Percentiles rank a stretch among this genome's conserved stretches.
Evolutionary conservation across 129 eudicot species (phyloP).

Genomic region (Dittrichia graveolens): DNA sequence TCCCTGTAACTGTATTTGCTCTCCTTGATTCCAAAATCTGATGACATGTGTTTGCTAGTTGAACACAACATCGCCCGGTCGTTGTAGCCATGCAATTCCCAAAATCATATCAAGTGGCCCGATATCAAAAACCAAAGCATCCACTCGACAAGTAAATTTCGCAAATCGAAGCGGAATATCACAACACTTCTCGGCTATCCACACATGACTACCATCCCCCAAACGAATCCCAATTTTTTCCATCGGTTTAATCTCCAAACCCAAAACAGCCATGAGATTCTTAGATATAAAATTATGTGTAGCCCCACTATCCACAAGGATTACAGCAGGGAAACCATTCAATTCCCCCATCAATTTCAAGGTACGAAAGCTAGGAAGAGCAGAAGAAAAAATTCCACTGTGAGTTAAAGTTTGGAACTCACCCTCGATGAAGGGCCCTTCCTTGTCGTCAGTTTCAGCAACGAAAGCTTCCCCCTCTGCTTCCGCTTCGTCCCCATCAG

Average conservation of each 20-base stretch:
- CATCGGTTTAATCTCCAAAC: not conserved
- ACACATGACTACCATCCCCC: not conserved
- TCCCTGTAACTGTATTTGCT: not conserved
- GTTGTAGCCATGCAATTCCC: not conserved
- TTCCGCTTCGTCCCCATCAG: not conserved
- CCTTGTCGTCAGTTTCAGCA: not conserved
- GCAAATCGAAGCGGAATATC: not conserved
- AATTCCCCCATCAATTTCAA: not conserved
- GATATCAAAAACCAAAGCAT: not conserved
- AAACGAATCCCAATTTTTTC: not conserved
- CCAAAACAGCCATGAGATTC: not conserved
- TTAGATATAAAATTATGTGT: not conserved
- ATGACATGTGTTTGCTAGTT: not conserved
- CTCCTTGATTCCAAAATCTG: not conserved
- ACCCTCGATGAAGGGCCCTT: not conserved
- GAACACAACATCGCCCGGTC: not conserved
- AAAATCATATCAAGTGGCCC: not conserved
- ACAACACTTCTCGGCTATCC: not conserved
- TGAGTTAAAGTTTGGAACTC: not conserved
- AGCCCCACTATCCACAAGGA: slow-evolving; percentile 10
- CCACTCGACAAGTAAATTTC: not conserved
- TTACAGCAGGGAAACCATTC: not conserved
- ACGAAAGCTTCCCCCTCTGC: not conserved
- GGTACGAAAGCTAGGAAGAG: not conserved
- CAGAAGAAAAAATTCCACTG: not conserved